Evolutionary conservation across 1,284 basidiomycete species (phyloP).

Genomic region (Pascua sp.): DNA sequence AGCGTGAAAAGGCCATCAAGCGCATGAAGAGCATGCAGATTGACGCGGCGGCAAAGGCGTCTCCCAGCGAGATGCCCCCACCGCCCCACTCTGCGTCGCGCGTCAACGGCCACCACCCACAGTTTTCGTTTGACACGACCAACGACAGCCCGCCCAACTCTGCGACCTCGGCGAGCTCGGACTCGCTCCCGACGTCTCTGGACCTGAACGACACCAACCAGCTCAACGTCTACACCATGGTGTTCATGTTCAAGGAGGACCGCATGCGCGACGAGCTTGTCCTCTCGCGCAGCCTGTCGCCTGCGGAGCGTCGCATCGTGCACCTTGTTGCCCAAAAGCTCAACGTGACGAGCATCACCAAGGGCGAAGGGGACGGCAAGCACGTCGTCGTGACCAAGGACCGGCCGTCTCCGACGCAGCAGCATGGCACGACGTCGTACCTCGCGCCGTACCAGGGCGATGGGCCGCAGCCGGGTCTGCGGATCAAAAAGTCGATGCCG

Average conservation of each 20-base stretch:
- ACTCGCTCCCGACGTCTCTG: conserved; percentile 62
- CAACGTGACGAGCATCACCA: conserved; percentile 88
- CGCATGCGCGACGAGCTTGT: conserved; percentile 95
- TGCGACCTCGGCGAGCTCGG: conserved; percentile 50
- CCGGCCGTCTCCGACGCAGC: conserved; percentile 13
- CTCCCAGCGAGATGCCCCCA: conserved; percentile 1
- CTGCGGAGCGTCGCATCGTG: conserved; percentile 85
- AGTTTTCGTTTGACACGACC: conserved; percentile 45
- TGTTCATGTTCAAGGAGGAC: conserved; percentile 96
- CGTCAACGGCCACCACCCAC: conserved; percentile 44
- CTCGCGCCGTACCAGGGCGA: conserved; percentile 47
- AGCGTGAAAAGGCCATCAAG: conserved; percentile 96
- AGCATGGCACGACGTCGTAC: conserved; percentile 51
- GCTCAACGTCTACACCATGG: conserved; percentile 94
- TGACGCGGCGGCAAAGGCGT: conserved; percentile 56
- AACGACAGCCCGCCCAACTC: conserved; percentile 57
- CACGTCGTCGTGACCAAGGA: conserved; percentile 79
- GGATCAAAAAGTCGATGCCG: conserved; percentile 95
- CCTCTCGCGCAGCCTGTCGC: conserved; percentile 78
- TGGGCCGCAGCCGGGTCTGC: conserved; percentile 63
- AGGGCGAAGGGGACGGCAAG: conserved; percentile 87
- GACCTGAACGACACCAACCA: conserved; percentile 95
- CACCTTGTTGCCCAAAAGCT: conserved; percentile 95
- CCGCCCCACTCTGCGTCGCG: conserved; percentile 2
- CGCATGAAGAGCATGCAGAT: conserved; percentile 96